These are phyloP conservation scores for Hippophae rhamnoides DNA, from an alignment of 306 rosid species.

Conservation along the genomic window DNA sequence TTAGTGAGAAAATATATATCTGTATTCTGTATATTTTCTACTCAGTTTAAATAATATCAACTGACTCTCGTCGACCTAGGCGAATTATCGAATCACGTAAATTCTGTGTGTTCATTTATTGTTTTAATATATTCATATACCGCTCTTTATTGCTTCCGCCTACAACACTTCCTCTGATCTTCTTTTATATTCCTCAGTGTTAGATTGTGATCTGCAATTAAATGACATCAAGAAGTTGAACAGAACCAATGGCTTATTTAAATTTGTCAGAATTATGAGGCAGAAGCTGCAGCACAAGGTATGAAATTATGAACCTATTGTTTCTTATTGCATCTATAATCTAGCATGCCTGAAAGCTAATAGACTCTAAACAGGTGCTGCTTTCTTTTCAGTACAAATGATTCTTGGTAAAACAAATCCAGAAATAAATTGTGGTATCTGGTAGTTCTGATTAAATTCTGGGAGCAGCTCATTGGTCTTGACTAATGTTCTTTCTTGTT, in stretches of 20 bases:
- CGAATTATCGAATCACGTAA: too few species aligned
- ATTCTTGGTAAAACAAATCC: not conserved
- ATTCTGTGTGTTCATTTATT: too few species aligned
- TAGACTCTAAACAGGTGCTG: not conserved
- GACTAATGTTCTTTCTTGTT: constrained; percentile 6
- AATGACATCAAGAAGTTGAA: constrained; percentile 53
- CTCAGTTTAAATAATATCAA: too few species aligned
- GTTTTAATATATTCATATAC: too few species aligned
- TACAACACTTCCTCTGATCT: constrained; percentile 5
- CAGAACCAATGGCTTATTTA: constrained; percentile 69
- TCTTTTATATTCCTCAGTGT: constrained; percentile 36
- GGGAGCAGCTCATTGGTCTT: not conserved
- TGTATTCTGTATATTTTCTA: too few species aligned
- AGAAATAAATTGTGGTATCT: not conserved
- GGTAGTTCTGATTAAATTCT: not conserved
- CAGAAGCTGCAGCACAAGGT: constrained; percentile 55
- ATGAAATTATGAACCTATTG: constrained; percentile 10
- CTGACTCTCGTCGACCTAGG: too few species aligned
- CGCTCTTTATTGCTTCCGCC: too few species aligned
- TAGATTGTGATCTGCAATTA: constrained; percentile 63
- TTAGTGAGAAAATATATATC: too few species aligned
- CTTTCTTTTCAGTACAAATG: not conserved
- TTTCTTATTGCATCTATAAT: not conserved
- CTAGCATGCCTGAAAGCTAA: constrained; percentile 14
- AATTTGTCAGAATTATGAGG: constrained; percentile 78